A percentile compares a stretch with the other conserved stretches of the same genome.
phyloP scores from a whole-genome alignment of 2,329 filamentous ascomycete species.

The Chrysosporium queenslandicum region DNA sequence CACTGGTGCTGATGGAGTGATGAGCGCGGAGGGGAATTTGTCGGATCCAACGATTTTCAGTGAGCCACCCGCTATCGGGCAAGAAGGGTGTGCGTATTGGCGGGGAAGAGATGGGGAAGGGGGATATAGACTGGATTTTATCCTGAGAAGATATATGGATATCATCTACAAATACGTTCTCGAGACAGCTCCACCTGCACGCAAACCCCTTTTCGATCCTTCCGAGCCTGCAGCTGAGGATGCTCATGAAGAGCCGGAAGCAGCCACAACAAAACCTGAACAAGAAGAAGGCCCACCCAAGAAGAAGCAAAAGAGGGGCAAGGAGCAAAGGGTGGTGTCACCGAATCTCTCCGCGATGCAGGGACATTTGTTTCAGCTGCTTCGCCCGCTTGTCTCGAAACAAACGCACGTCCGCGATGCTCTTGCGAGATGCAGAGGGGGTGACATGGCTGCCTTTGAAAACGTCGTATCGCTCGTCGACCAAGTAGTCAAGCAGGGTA shows the following conservation, averaged over 20 bases:
- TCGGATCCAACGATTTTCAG: slow-evolving; percentile 85
- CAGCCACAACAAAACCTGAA: slow-evolving; percentile 17
- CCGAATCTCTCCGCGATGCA: slow-evolving; percentile 73
- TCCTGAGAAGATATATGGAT: slow-evolving; percentile 79
- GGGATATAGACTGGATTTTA: slow-evolving; percentile 80
- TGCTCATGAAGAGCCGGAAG: slow-evolving; percentile 21
- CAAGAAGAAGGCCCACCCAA: slow-evolving; percentile 42
- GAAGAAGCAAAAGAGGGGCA: slow-evolving; percentile 39
- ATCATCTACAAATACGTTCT: slow-evolving; percentile 75
- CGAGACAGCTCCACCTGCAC: slow-evolving; percentile 51
- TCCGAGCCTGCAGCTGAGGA: slow-evolving; percentile 34
- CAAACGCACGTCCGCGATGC: slow-evolving; percentile 79
- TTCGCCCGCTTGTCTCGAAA: slow-evolving; percentile 67
- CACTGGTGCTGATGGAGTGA: slow-evolving; percentile 84
- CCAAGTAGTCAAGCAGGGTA: slow-evolving; percentile 58
- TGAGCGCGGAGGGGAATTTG: slow-evolving; percentile 93
- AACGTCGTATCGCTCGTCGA: slow-evolving; percentile 67
- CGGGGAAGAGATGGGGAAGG: slow-evolving; percentile 64
- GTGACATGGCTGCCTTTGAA: slow-evolving; percentile 69
- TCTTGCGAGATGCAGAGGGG: slow-evolving; percentile 58
- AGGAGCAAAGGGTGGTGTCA: slow-evolving; percentile 38
- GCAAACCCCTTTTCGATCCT: slow-evolving; percentile 64
- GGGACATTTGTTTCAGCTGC: slow-evolving; percentile 83
- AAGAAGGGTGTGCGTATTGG: slow-evolving; percentile 77
- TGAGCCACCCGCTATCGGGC: slow-evolving; percentile 50